A percentile compares a stretch with the other conserved stretches of the same genome.
Conservation (phyloP, 1,284 basidiomycete species). For the Cutaneotrichosporon spelunceum region DNA sequence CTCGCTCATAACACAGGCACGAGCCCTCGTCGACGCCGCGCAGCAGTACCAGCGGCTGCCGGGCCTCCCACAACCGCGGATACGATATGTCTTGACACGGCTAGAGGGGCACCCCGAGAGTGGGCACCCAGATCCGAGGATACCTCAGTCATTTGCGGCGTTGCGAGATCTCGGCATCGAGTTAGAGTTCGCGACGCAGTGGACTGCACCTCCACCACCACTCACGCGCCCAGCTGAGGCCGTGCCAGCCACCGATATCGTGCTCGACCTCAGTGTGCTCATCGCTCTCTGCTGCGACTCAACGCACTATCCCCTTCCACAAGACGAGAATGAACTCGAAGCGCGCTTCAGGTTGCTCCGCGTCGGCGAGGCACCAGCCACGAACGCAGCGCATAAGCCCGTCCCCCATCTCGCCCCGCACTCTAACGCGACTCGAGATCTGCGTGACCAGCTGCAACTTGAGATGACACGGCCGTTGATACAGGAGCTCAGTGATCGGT, state of each 20-base stretch:
- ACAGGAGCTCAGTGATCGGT: slow-evolving; percentile 35
- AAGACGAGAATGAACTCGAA: slow-evolving; percentile 56
- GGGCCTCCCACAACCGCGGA: slow-evolving; percentile 36
- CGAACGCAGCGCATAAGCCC: slow-evolving; percentile 10
- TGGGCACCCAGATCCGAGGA: slow-evolving; percentile 57
- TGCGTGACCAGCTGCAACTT: slow-evolving; percentile 42
- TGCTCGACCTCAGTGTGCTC: slow-evolving; percentile 74
- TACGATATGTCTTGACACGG: slow-evolving; percentile 68
- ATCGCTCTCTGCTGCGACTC: slow-evolving; percentile 80
- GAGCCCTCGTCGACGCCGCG: slow-evolving; percentile 60
- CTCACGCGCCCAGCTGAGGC: background rate
- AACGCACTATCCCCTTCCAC: slow-evolving; percentile 67
- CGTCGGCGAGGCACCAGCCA: background rate
- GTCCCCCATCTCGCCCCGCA: slow-evolving; percentile 32
- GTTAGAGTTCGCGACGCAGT: slow-evolving; percentile 47
- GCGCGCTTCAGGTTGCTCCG: slow-evolving; percentile 56
- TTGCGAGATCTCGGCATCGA: slow-evolving; percentile 63
- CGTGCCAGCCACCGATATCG: slow-evolving; percentile 54
- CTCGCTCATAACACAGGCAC: slow-evolving; percentile 53
- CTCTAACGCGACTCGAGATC: slow-evolving; percentile 36
- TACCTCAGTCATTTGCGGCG: slow-evolving; percentile 59
- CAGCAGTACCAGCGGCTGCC: slow-evolving; percentile 52
- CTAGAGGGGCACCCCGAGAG: slow-evolving; percentile 53
- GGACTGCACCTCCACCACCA: background rate
- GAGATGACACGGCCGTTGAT: slow-evolving; percentile 43